Conservation (phyloP, 805 yeast species). For the Starmerella stigmatis region DNA sequence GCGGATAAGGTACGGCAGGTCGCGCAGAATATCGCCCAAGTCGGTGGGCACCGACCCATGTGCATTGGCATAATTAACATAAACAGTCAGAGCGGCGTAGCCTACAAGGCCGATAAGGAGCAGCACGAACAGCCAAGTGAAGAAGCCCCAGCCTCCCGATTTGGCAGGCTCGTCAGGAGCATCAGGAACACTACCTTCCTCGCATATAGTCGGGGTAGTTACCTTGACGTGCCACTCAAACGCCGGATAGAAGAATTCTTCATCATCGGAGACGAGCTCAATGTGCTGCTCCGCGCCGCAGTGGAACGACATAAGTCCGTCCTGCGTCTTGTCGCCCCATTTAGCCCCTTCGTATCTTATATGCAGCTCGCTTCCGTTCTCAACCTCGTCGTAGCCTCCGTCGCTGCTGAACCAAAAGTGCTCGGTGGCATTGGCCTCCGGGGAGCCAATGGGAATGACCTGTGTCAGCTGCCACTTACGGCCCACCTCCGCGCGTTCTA, state of each 20-base stretch:
- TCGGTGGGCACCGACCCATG: slow-evolving; percentile 48
- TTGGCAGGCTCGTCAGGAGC: neutral
- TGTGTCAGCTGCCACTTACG: slow-evolving; percentile 44
- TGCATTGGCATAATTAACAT: slow-evolving; percentile 63
- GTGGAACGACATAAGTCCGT: slow-evolving; percentile 23
- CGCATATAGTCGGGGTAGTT: slow-evolving; percentile 24
- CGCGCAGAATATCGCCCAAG: slow-evolving; percentile 42
- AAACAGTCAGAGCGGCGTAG: slow-evolving; percentile 63
- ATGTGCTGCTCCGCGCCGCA: slow-evolving; percentile 6
- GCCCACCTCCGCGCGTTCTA: slow-evolving; percentile 47
- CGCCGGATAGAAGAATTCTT: neutral
- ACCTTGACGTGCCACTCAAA: slow-evolving; percentile 13
- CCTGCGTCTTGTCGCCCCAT: slow-evolving; percentile 55
- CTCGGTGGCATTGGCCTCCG: slow-evolving; percentile 20
- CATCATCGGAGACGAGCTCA: slow-evolving; percentile 9
- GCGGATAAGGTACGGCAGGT: slow-evolving; percentile 59
- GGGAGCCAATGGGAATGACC: slow-evolving; percentile 40
- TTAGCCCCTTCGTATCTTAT: slow-evolving; percentile 39
- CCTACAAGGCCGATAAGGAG: slow-evolving; percentile 58
- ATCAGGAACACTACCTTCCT: neutral
- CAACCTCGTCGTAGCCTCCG: slow-evolving; percentile 20
- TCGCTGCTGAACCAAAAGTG: neutral
- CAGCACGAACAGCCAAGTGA: slow-evolving; percentile 73
- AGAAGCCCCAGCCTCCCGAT: slow-evolving; percentile 53
- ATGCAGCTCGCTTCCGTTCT: slow-evolving; percentile 3